These are phyloP conservation scores for Phytophthora cactorum DNA, from an alignment of 352 stramenopile genomes.

Conservation along the genomic window DNA sequence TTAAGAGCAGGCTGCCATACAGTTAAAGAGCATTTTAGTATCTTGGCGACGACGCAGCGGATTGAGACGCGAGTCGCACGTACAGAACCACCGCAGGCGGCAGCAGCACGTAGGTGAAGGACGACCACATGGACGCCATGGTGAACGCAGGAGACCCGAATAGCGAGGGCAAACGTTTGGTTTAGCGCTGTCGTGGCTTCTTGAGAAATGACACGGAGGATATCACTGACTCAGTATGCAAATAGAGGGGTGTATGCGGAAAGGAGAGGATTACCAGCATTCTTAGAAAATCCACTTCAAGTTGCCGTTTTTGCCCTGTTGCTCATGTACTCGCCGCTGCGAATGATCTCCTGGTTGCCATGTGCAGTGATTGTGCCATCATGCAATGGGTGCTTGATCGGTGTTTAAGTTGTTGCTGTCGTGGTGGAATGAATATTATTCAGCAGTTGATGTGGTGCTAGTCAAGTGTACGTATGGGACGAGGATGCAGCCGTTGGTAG, in stretches of 20 bases:
- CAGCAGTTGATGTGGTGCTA: background rate
- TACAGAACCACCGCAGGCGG: conserved; percentile 82
- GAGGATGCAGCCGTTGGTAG: conserved; percentile 5
- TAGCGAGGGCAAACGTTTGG: background rate
- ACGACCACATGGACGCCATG: conserved; percentile 79
- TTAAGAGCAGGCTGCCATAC: conserved; percentile 59
- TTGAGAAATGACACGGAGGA: conserved; percentile 23
- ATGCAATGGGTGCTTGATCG: too few species aligned
- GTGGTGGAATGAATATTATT: too few species aligned
- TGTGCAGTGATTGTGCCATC: too few species aligned
- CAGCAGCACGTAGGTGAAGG: conserved; percentile 80
- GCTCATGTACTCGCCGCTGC: too few species aligned
- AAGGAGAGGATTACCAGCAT: background rate
- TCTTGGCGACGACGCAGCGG: background rate
- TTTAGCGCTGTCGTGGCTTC: background rate
- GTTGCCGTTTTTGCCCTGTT: conserved; percentile 3
- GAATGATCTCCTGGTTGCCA: too few species aligned
- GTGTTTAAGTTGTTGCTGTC: too few species aligned
- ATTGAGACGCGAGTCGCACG: conserved; percentile 18
- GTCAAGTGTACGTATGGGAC: conserved; percentile 22
- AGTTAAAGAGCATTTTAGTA: conserved; percentile 14
- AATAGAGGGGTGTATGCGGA: conserved; percentile 9
- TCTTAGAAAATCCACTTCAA: conserved; percentile 28
- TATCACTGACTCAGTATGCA: conserved; percentile 19
- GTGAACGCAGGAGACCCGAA: background rate